Evolutionary conservation across 441 rosid species (phyloP).

Genomic region (Biscutella laevigata): DNA sequence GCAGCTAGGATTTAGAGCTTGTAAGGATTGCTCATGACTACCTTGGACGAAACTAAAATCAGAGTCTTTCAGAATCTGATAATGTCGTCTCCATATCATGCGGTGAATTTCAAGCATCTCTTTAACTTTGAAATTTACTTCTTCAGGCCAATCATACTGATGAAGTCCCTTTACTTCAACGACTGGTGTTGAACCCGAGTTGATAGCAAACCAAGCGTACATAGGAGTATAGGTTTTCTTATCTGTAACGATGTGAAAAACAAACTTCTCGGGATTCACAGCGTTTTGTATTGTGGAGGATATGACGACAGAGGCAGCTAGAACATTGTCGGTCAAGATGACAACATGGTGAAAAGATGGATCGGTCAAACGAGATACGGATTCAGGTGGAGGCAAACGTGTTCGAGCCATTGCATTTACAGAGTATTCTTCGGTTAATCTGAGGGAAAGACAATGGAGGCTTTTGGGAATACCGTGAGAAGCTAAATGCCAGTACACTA

Average conservation of each 20-base stretch:
- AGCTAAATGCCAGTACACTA: slow-evolving; percentile 81
- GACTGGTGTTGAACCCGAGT: slow-evolving; percentile 49
- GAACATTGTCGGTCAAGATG: slow-evolving; percentile 77
- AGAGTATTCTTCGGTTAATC: slow-evolving; percentile 82
- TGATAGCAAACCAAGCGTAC: slow-evolving; percentile 94
- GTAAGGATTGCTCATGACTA: slow-evolving; percentile 35
- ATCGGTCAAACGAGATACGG: slow-evolving; percentile 54
- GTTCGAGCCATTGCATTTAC: slow-evolving; percentile 75
- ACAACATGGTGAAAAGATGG: slow-evolving; percentile 65
- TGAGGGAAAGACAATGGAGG: slow-evolving; percentile 76
- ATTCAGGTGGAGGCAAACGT: slow-evolving; percentile 73
- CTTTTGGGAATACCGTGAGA: slow-evolving; percentile 82
- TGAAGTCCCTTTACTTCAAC: slow-evolving; percentile 93
- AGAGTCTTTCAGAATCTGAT: slow-evolving; percentile 46
- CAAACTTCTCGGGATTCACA: slow-evolving; percentile 56
- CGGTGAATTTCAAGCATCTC: slow-evolving; percentile 68
- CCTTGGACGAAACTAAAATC: slow-evolving; percentile 33
- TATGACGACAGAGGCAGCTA: slow-evolving; percentile 80
- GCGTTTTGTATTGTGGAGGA: slow-evolving; percentile 62
- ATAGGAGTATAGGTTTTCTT: slow-evolving; percentile 84
- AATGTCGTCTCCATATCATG: slow-evolving; percentile 51
- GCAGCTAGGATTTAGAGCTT: slow-evolving; percentile 53
- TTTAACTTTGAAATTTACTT: slow-evolving; percentile 57
- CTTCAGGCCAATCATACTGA: slow-evolving; percentile 80
- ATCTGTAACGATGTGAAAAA: slow-evolving; percentile 80